These are phyloP conservation scores for Clarireedia sp. DNA, from an alignment of 2,329 filamentous ascomycete genomes.

Conservation along the genomic window DNA sequence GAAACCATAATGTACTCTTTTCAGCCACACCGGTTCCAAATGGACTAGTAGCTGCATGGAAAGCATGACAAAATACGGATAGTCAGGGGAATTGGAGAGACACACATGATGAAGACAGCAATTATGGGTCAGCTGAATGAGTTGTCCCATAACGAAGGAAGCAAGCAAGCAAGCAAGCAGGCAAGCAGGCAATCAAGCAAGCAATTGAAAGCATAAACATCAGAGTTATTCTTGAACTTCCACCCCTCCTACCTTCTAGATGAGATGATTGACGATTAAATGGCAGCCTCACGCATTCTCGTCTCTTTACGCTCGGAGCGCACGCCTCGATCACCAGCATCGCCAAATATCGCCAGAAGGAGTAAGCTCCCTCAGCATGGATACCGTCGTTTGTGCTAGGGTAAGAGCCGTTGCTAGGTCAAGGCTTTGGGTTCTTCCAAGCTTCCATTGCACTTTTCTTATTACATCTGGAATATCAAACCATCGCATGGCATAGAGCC, in stretches of 20 bases:
- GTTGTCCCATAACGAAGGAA: constrained; percentile 5
- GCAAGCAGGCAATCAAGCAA: not conserved
- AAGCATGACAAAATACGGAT: not conserved
- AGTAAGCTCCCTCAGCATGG: constrained; percentile 1
- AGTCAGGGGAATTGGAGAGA: not conserved
- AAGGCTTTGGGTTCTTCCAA: not conserved
- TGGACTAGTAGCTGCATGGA: constrained; percentile 1
- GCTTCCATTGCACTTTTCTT: not conserved
- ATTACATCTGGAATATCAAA: not conserved
- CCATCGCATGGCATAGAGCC: not conserved
- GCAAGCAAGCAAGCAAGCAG: not conserved
- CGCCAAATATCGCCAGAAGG: constrained; percentile 5
- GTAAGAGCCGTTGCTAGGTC: constrained; percentile 8
- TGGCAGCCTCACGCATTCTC: constrained; percentile 2
- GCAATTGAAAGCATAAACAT: not conserved
- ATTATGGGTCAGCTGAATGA: not conserved
- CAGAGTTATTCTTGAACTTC: constrained; percentile 2
- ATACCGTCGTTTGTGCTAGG: not conserved
- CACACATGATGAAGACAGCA: not conserved
- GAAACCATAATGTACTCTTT: not conserved
- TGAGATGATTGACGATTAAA: not conserved
- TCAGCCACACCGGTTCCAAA: constrained; percentile 5
- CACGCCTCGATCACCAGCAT: constrained; percentile 1
- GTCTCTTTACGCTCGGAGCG: not conserved
- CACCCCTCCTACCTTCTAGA: not conserved